These are phyloP conservation scores for Leishmania guyanensis DNA, from an alignment of 208 protist species.

Conservation along the genomic window DNA sequence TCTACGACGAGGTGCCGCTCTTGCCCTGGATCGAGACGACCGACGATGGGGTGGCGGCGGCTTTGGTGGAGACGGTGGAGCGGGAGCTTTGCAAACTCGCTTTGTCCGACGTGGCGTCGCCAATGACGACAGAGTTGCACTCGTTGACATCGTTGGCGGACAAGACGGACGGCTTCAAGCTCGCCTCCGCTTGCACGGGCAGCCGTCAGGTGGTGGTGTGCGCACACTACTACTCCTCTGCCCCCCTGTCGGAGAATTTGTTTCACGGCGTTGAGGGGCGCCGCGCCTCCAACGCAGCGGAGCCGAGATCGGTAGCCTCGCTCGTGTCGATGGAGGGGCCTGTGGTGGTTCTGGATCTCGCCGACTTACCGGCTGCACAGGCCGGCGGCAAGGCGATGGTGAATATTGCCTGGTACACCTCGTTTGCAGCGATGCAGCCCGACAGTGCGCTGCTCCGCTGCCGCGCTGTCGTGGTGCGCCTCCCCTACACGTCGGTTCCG, in stretches of 20 bases:
- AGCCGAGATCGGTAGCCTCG: background rate
- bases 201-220: constrained; percentile 49
- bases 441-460: constrained; percentile 36
- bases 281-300: background rate
- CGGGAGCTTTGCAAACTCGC: constrained; percentile 5
- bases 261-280: background rate
- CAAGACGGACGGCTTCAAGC: constrained; percentile 30
- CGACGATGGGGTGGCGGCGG: constrained; percentile 1
- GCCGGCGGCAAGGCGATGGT: constrained; percentile 30
- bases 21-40: constrained; percentile 37
- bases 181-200: constrained; percentile 29
- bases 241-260: constrained; percentile 12
- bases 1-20: constrained; percentile 76
- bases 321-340: background rate
- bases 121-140: constrained; percentile 4
- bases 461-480: constrained; percentile 51
- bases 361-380: constrained; percentile 28
- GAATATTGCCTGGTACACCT: constrained; percentile 64
- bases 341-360: constrained; percentile 67
- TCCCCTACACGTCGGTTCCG: constrained; percentile 57
- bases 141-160: constrained; percentile 9
- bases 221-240: constrained; percentile 60
- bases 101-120: background rate
- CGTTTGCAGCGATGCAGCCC: constrained; percentile 53
- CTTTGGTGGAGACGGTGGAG: constrained; percentile 14